phyloP scores from a whole-genome alignment of 2,329 filamentous ascomycete genomes.

The Alternaria postmessia region DNA sequence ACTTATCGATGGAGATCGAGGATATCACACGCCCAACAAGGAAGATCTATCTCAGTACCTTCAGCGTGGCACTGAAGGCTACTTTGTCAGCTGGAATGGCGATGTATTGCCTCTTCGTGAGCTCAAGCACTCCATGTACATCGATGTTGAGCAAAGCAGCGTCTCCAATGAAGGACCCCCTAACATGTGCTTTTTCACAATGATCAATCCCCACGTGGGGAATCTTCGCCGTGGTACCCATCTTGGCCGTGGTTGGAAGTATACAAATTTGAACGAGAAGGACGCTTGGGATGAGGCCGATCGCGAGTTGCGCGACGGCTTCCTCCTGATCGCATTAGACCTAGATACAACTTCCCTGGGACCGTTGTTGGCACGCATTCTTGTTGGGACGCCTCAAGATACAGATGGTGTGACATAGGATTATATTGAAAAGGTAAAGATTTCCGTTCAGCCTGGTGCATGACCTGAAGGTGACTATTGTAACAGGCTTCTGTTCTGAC shows the following conservation, averaged over 20 bases:
- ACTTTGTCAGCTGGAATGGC: neutral
- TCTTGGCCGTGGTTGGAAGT: neutral
- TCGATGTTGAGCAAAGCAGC: no score
- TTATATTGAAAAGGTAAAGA: no score
- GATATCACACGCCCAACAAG: neutral
- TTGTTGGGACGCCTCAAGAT: neutral
- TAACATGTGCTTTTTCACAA: neutral
- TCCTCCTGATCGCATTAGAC: neutral
- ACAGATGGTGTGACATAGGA: neutral
- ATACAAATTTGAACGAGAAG: neutral
- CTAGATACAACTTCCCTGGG: neutral
- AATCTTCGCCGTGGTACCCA: neutral
- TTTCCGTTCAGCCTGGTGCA: no score
- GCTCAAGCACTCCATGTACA: no score
- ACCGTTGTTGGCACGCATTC: neutral
- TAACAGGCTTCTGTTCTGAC: no score
- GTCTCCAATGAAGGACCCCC: accelerated
- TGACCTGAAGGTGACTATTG: no score
- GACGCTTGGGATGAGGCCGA: neutral
- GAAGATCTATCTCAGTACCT: neutral
- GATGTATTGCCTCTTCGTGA: neutral
- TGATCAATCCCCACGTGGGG: neutral
- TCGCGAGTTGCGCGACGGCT: neutral
- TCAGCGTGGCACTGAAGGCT: neutral
- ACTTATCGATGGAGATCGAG: neutral